Evolutionary conservation across 129 eudicot genomes (phyloP).

Genomic region (Chrysanthemum lavandulifolium): DNA sequence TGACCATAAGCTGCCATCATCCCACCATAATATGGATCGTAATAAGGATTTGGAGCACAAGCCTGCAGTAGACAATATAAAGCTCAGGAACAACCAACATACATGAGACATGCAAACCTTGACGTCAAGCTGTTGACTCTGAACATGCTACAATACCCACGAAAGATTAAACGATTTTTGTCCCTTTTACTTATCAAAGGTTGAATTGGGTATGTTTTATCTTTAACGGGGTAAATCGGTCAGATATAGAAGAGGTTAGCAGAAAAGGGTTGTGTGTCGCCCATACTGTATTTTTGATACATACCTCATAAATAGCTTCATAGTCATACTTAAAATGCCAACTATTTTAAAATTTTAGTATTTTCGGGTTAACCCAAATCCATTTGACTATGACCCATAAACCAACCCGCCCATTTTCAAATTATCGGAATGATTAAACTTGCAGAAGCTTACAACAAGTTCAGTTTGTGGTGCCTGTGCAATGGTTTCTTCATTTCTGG

Average conservation of each 20-base stretch:
- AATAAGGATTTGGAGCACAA: constrained; percentile 66
- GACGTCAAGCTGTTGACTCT: constrained; percentile 2
- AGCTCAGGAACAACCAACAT: background rate
- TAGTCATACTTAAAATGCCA: too few species aligned
- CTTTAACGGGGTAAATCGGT: too few species aligned
- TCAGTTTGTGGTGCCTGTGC: constrained; percentile 67
- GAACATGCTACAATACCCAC: background rate
- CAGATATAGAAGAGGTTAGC: too few species aligned
- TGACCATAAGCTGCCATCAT: constrained; percentile 83
- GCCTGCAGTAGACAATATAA: constrained; percentile 43
- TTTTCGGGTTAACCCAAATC: too few species aligned
- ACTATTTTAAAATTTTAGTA: too few species aligned
- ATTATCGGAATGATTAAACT: background rate
- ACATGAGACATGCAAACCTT: background rate
- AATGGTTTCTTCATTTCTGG: constrained; percentile 42
- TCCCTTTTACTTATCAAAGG: too few species aligned
- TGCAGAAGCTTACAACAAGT: constrained; percentile 60
- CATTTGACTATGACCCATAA: too few species aligned
- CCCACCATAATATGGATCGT: constrained; percentile 71
- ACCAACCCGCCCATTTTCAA: too few species aligned
- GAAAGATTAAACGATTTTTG: background rate
- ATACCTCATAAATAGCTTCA: too few species aligned
- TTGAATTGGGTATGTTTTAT: too few species aligned
- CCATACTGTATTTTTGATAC: too few species aligned
- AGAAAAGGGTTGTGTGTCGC: too few species aligned